Conservation (phyloP, 2,329 filamentous ascomycete genomes). For the Beauveria sp. region DNA sequence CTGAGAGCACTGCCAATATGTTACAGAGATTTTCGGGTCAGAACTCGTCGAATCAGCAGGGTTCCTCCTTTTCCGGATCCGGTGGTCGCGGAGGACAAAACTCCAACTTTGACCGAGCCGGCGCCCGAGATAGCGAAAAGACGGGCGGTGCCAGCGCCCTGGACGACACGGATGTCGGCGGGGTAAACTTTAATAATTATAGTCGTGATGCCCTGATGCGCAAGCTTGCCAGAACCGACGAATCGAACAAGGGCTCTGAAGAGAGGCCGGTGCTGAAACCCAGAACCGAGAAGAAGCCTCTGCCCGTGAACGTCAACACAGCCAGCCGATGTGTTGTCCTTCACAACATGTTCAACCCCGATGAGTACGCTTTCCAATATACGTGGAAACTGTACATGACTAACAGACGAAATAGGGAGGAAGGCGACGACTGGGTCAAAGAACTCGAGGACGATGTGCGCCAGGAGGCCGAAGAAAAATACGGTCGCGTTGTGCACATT, state of each 20-base stretch:
- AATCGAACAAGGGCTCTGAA: conserved; percentile 59
- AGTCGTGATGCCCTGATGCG: conserved; percentile 97
- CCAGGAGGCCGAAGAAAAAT: conserved; percentile 87
- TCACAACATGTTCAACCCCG: conserved; percentile 89
- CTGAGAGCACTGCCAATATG: conserved; percentile 88
- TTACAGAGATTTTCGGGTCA: conserved; percentile 86
- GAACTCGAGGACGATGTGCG: conserved; percentile 92
- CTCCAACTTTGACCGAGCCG: conserved; percentile 84
- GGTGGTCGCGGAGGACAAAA: conserved; percentile 80
- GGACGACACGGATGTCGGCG: conserved; percentile 94
- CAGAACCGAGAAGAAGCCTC: conserved; percentile 68
- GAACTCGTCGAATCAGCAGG: conserved; percentile 65
- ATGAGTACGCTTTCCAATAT: conserved; percentile 59
- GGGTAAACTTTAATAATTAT: conserved; percentile 99
- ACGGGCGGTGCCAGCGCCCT: conserved; percentile 85
- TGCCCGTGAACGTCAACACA: conserved; percentile 82
- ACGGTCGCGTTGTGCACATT: conserved; percentile 97
- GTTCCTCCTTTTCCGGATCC: conserved; percentile 83
- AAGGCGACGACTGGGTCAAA: conserved; percentile 82
- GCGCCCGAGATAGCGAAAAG: conserved; percentile 84
- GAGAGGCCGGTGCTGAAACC: conserved; percentile 68
- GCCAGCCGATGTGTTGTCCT: conserved; percentile 90
- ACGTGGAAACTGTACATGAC: conserved; percentile 13
- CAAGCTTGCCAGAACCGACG: conserved; percentile 94
- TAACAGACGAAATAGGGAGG: conserved; percentile 56